Percentiles rank a stretch among this genome's conserved stretches.
Conservation (phyloP, 768 basidiomycete genomes). For the Auricularia auricula-judae region DNA sequence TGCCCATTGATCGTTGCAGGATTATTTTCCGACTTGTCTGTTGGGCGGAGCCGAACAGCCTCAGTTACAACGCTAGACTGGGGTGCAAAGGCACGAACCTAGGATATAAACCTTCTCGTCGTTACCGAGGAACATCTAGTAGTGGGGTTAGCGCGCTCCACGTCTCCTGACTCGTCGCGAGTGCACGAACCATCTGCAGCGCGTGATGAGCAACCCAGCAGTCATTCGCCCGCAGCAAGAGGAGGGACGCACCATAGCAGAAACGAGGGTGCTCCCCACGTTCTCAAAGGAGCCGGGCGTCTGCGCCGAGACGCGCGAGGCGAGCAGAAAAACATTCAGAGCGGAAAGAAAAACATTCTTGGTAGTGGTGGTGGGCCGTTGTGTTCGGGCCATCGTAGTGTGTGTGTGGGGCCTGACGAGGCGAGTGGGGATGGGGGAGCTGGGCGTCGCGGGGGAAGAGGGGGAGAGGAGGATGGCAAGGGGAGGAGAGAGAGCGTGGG, state of each 20-base stretch:
- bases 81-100: neutral
- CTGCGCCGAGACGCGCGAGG: neutral
- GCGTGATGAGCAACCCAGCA: neutral
- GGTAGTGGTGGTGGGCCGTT: neutral
- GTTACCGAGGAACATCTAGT: conserved; percentile 71
- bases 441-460: too few relatives aligned
- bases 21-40: conserved; percentile 79
- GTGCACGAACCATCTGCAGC: neutral
- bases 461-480: too few relatives aligned
- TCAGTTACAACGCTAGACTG: too few relatives aligned
- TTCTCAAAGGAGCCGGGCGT: neutral
- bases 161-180: neutral
- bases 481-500: too few relatives aligned
- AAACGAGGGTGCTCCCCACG: neutral
- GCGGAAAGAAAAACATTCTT: neutral
- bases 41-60: conserved; percentile 4
- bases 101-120: conserved; percentile 75
- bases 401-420: neutral
- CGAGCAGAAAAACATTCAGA: neutral
- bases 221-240: too few relatives aligned
- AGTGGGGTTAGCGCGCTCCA: neutral
- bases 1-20: conserved; percentile 52
- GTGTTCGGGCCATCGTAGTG: neutral
- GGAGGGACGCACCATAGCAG: neutral
- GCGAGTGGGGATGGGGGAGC: too few relatives aligned